Evolutionary conservation across 805 yeast species (phyloP), one percentile per base, ranked within the genome.

Genomic region (Spathaspora boniae): DNA sequence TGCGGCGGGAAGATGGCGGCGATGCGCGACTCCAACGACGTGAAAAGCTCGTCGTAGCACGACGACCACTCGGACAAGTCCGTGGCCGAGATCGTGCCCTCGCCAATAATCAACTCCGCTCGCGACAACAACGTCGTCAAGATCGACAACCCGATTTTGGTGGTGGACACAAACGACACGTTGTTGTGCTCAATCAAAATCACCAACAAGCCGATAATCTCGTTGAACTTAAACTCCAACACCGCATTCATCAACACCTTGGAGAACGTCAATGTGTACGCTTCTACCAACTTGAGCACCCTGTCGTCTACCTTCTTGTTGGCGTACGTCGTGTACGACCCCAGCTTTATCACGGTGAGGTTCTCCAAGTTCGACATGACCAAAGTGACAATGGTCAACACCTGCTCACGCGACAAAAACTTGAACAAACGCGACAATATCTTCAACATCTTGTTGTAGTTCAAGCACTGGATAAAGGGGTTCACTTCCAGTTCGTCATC

Each of bases 91-190:
- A 60, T 76, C 46, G 55, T 64, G 18, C 79, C 80, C 53, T 89
- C 95, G 56, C 94, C 96, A 52, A 82, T 82, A 51, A 91, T 83
- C 50, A 89, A 75, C 58, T 91, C 97, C 22, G 95, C 91, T 51
- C 96, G 78, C 4, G 96, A 86, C 39, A 89, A 78, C 43, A 91
- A 68, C n/a, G 94, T 86, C 0, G 97, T 91, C 36, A 91, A 74
- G 38, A 91, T 68, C 9, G 95, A 82, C 48, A 88, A 74, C 15
- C 98, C 97, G 46, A 86, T 74, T 60, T 84, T 86, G 29, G 82
- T 74, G 4, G 82, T 74, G 4, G 76, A 66, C n/a, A 78, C 71
- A 77, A 85, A 56, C 7, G 84, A 72, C 23, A 82, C 78, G 48
- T 81, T 81, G 54, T 84, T 82, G 51, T 78, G 81, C 39, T 77